Evolutionary conservation across 2,329 filamentous ascomycete genomes (phyloP), one percentile per base, ranked within the genome.

Genomic region (Epichloe typhina): DNA sequence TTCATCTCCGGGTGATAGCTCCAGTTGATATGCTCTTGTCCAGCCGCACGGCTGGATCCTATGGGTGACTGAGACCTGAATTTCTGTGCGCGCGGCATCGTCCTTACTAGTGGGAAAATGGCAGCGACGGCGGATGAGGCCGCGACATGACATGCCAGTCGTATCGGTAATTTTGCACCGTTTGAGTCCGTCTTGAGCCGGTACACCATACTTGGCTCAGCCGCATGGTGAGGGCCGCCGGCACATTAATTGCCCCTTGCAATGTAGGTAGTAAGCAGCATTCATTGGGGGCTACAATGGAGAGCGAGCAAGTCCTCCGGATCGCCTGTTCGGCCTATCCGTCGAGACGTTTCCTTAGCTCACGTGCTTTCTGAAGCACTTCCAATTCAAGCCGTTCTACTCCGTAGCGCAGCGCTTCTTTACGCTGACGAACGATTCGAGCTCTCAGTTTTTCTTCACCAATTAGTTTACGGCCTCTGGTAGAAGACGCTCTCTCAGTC

Each of bases 341-440:
- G 9, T 75, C 73, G 43, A 80, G 56, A 54, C 72, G 65, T 64
- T 75, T 72, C 57, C 75, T 65, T 59, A 82, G 58, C 65, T 82
- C 78, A 54, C 77, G 69, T 68, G 82, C 78, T 65, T 79, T 80
- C 61, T 95, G 89, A 58, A 82, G 75, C n/a, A 88, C 85, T 70
- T 95, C 88, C 60, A 95, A 64, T 71, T 93, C 87, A 56, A 96
- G 67, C 54, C 89, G 77, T 63, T 93, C 88, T 17, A 95, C 87
- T 31, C 87, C 84, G 70, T 94, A 95, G 64, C 86, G 83, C 58
- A 95, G 69, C 47, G 88, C 80, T 66, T 95, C 88, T 67, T 88
- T 91, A 68, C 88, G 84, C 72, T 89, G 86, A 52, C 80, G 73
- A 51, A 93, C 67, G 55, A 86, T 83, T 59, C 73, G 70, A 2